A percentile compares a stretch with the other conserved stretches of the same genome.
Evolutionary conservation across 140 eudicot species (phyloP).

Genomic region (Bidens hawaiensis): DNA sequence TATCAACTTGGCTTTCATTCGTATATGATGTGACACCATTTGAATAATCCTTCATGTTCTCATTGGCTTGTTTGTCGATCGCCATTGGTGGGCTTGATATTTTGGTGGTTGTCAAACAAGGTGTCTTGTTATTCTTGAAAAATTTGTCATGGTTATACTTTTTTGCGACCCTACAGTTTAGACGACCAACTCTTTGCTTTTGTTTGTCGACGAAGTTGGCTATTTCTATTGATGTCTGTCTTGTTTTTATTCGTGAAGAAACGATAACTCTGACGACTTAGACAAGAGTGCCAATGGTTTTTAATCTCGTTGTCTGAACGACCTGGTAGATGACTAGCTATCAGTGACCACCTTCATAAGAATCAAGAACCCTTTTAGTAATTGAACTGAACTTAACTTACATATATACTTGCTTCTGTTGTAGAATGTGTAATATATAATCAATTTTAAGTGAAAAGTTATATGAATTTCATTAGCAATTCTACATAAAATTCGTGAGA

Average conservation of each 20-base stretch:
- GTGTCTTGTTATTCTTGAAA: background rate
- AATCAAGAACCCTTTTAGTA: too few species aligned
- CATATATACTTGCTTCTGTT: too few species aligned
- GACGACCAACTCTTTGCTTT: slow-evolving; percentile 34
- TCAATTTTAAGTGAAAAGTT: too few species aligned
- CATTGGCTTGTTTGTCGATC: background rate
- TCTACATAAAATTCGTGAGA: too few species aligned
- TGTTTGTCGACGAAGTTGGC: slow-evolving; percentile 9
- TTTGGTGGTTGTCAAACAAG: background rate
- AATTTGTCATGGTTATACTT: slow-evolving; percentile 24
- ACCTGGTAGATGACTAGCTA: background rate
- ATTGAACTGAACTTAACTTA: too few species aligned
- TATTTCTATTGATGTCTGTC: background rate
- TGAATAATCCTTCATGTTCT: background rate
- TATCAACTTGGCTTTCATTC: slow-evolving; percentile 1
- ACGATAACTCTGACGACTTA: slow-evolving; percentile 37
- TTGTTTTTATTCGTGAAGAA: slow-evolving; percentile 13
- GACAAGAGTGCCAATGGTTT: slow-evolving; percentile 5
- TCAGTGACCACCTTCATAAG: background rate
- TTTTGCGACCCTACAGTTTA: slow-evolving; percentile 34
- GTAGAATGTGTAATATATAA: too few species aligned
- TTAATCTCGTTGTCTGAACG: background rate
- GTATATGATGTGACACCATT: background rate
- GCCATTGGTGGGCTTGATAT: background rate
- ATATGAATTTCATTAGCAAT: too few species aligned